Conservation (phyloP, 1,139 yeast genomes). For the Debaryomyces sp. region DNA sequence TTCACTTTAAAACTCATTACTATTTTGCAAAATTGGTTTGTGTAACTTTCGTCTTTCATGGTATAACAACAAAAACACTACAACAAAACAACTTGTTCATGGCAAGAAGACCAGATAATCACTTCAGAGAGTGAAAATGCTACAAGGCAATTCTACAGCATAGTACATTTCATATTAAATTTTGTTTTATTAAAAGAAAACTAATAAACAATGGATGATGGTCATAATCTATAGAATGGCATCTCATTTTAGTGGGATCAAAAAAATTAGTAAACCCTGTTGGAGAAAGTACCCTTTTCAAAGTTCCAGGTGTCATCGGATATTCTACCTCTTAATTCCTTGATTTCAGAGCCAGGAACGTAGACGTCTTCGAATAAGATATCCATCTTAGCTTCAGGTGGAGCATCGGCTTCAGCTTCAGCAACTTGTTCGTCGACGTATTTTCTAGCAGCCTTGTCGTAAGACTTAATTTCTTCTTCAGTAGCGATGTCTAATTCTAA, state of each 20-base stretch:
- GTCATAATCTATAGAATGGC: constrained; percentile 5
- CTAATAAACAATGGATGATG: constrained; percentile 5
- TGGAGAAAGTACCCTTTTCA: constrained; percentile 69
- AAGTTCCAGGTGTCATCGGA: constrained; percentile 92
- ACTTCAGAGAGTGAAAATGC: neutral
- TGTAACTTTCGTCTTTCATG: neutral
- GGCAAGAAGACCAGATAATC: neutral
- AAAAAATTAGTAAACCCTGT: constrained; percentile 46
- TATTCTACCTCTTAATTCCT: constrained; percentile 94
- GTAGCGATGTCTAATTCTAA: constrained; percentile 83
- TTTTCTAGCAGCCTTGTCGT: constrained; percentile 95
- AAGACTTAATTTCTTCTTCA: constrained; percentile 90
- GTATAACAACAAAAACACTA: neutral
- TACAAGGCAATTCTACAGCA: neutral
- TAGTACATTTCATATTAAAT: neutral
- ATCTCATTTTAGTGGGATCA: neutral
- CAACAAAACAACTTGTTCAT: neutral
- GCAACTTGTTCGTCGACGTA: constrained; percentile 94
- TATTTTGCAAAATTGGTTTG: constrained; percentile 5
- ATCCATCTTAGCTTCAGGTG: constrained; percentile 95
- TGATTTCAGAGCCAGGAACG: constrained; percentile 91
- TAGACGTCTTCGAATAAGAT: constrained; percentile 96
- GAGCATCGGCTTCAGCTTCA: constrained; percentile 89
- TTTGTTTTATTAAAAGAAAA: neutral
- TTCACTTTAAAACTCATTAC: neutral